phyloP scores from a whole-genome alignment of 805 yeast species.

The Metschnikowia colocasiae region DNA sequence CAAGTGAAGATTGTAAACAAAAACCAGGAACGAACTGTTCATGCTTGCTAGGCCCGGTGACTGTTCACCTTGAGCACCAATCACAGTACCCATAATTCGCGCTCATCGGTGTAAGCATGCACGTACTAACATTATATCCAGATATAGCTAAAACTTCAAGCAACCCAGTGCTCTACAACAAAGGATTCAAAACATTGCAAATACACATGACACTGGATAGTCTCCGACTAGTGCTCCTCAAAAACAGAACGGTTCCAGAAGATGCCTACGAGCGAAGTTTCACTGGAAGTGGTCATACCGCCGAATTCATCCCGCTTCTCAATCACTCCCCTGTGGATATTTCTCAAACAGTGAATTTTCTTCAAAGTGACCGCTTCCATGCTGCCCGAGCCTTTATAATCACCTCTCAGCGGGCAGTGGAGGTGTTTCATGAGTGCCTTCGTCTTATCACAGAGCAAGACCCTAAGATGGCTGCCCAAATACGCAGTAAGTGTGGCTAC shows the following conservation, averaged over 20 bases:
- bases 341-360: conserved; percentile 38
- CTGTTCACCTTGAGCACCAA: background rate
- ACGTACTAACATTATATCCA: background rate
- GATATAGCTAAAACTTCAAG: background rate
- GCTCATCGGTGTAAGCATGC: background rate
- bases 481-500: conserved; percentile 56
- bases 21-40: too few relatives aligned
- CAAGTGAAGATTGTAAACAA: too few relatives aligned
- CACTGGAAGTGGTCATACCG: conserved; percentile 29
- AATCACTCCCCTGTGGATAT: conserved; percentile 58
- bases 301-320: conserved; percentile 70
- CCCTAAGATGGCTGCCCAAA: conserved; percentile 13
- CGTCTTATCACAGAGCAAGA: conserved; percentile 18
- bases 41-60: too few relatives aligned
- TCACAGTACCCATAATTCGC: conserved; percentile 1
- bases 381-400: conserved; percentile 53
- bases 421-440: conserved; percentile 55
- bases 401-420: conserved; percentile 91
- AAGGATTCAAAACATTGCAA: background rate
- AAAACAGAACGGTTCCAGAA: conserved; percentile 64
- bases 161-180: background rate
- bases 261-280: conserved; percentile 62
- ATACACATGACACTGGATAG: conserved; percentile 1
- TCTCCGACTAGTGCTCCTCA: conserved; percentile 48
- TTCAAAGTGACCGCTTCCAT: conserved; percentile 43